Base-by-base conservation (phyloP, 2,329 filamentous ascomycete species). In the Thelonectria rubi region DNA sequence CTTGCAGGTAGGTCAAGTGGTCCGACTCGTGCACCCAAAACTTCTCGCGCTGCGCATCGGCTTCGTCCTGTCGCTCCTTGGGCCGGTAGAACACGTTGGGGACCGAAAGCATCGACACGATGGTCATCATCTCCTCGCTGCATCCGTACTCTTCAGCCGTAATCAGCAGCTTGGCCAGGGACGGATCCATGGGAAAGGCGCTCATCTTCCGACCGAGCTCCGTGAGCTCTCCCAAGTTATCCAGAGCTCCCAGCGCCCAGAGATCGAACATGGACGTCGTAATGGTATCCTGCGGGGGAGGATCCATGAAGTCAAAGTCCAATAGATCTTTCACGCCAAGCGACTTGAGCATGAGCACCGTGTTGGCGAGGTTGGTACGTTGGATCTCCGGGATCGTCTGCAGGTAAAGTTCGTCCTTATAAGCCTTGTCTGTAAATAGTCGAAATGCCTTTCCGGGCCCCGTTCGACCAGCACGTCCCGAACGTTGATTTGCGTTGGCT, bases 301-400 rank as follows among this genome's bases (percentile, higher is more conserved):
- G 95, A 69, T 99, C 95, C 94, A 99, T 98, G 71, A 99, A 99
- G 75, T 98, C 93, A 73, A 99, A 99, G 76, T 99, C 94, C 1
- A 99, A 80, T 10, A 99, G 82, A 69, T 99, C 94, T 73, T 92
- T 94, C 17, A 99, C 94, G 0, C 95, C 95, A 0, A 99, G 85
- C 0, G 93, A 97, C 74, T 99, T 99, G 48, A 99, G 84, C 50
- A 99, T 86, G 14, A 99, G 83, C 3, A 99, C 94, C 0, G 94
- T 98, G 71, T 98, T 98, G 72, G 93, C 90, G 2, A 99, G 86
- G 71, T 98, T 99, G 0, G 95, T 99, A 17, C 95, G 87, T 78
- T 99, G 95, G 43, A 99, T 98, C 74, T 99, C 95, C 0, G 95
- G 95, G 49, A 99, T 99, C 0, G 95, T 97, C 72, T 97, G 92